Evolutionary conservation across 495 filamentous ascomycete species (phyloP), one percentile per base, ranked within the genome.

Genomic region (Eremomyces bilateralis): DNA sequence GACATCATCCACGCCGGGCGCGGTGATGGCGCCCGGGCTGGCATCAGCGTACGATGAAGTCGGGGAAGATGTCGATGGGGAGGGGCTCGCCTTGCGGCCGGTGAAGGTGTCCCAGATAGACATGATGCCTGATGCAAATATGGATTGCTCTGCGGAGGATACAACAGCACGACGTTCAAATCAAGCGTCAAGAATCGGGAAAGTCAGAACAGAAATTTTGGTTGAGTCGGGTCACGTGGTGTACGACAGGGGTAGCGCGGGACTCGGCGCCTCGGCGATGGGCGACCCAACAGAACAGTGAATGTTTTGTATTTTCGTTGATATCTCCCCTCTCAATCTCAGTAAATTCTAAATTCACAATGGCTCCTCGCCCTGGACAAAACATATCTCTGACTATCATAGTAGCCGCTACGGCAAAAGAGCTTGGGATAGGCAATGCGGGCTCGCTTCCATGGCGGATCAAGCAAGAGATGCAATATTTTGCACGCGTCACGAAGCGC

Each of bases 41-140:
- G 13, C 39, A 47, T 36, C 25, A 43, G 42, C 51, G 43, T 58
- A 53, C 20, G 54, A 40, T 12, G 58, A 53, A 5, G 62, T 59
- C 13, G 58, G 55, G 39, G 73, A 36, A 8, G 30, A 11, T 16
- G 30, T 11, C 8, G 30, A 18, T 32, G 30, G 10, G 30, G 10
- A 10, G 12, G 46, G 34, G 18, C 41, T 20, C 19, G 50, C 68
- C 61, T 82, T 90, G 54, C 73, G 73, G 44, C 83, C 84, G 13
- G 79, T 74, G 50, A 94, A 60, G 29, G 74, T 71, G 52, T 90
- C 80, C 84, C 83, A 94, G n/a, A n/a, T n/a, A n/a, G n/a, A n/a
- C n/a, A n/a, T n/a, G n/a, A n/a, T n/a, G n/a, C n/a, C n/a, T n/a
- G n/a, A n/a, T n/a, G n/a, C n/a, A n/a, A n/a, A n/a, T n/a, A n/a